Conservation (phyloP, 2,329 filamentous ascomycete genomes). For the Penicillium verrucosum region DNA sequence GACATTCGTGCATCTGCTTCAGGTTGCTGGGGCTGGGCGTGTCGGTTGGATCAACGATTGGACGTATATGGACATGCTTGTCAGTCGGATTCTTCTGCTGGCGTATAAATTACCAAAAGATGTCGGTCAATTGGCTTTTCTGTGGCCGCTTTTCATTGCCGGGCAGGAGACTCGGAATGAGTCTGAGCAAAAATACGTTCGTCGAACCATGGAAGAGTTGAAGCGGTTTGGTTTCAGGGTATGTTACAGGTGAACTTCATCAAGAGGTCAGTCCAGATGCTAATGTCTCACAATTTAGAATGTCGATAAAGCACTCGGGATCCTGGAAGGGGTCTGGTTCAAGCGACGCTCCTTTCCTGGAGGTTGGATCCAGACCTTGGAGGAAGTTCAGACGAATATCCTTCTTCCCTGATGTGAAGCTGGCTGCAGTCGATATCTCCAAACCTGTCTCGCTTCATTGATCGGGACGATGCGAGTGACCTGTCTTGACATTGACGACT, state of each 20-base stretch:
- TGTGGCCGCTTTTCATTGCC: slow-evolving; percentile 37
- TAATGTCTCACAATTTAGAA: slow-evolving; percentile 19
- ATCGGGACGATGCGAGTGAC: too few species aligned
- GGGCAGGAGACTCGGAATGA: slow-evolving; percentile 32
- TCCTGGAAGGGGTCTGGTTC: slow-evolving; percentile 32
- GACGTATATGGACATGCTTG: slow-evolving; percentile 28
- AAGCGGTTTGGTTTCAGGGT: slow-evolving; percentile 32
- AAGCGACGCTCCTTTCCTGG: slow-evolving; percentile 33
- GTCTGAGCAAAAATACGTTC: slow-evolving; percentile 30
- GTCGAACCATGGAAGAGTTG: slow-evolving; percentile 30
- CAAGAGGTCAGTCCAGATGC: neutral
- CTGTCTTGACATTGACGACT: too few species aligned
- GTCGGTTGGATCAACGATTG: slow-evolving; percentile 26
- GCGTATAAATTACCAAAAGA: slow-evolving; percentile 32
- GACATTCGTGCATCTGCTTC: slow-evolving; percentile 35
- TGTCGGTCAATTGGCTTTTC: slow-evolving; percentile 33
- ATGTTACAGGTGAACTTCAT: neutral
- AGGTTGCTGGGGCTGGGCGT: slow-evolving; percentile 31
- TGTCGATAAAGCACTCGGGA: slow-evolving; percentile 31
- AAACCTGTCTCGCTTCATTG: neutral
- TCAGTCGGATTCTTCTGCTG: slow-evolving; percentile 30
- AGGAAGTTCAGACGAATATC: slow-evolving; percentile 34
- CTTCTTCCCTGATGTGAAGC: slow-evolving; percentile 25
- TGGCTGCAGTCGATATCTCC: neutral
- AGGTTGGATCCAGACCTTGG: slow-evolving; percentile 33